Evolutionary conservation across 306 rosid species (phyloP), one percentile per base, ranked within the genome.

Genomic region (Oxytropis ochrocephala): DNA sequence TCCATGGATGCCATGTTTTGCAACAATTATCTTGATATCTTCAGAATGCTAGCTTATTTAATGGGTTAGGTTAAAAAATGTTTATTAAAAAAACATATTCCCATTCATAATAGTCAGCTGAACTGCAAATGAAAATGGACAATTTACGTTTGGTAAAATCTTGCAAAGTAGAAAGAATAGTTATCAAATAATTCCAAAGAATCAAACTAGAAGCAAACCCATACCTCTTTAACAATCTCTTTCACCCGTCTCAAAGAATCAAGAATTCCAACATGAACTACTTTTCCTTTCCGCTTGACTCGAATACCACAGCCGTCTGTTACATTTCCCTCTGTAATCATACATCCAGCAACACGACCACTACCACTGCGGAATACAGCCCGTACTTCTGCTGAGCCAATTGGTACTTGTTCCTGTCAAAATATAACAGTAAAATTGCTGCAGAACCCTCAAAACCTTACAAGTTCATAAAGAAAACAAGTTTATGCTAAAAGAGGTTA

Each of bases 341-440:
- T 94, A 81, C 99, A 94, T 54, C 99, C 99, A 75, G 99, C 99
- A 61, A 85, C 96, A 65, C 88, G 90, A 74, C 95, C 92, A 69
- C 99, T 94, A 59, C 99, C 97, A 55, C 97, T 91, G 82, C 96
- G 87, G 82, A 94, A 94, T 32, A 83, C 64, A 0, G 97, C 99
- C 19, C 99, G 87, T 51, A 94, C 85, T 79, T 84, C 88, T 6
- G 92, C 97, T 27, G 89, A 83, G 51, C 99, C 99, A 82, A 91
- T 89, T 57, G 81, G 7, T 75, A 82, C 47, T 84, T 83, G 92
- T 47, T 94, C 97, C 99, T 94, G 53, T 11, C 8, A 76, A 82
- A 75, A 83, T 56, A 82, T 41, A 75, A 35, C 51, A 75, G 30
- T 59, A 66, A 71, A 70, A 51, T 55, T n/a, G 52, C 69, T 16